These are phyloP conservation scores for Lentithecium fluviatile DNA, from an alignment of 495 filamentous ascomycete genomes.

Conservation along the genomic window DNA sequence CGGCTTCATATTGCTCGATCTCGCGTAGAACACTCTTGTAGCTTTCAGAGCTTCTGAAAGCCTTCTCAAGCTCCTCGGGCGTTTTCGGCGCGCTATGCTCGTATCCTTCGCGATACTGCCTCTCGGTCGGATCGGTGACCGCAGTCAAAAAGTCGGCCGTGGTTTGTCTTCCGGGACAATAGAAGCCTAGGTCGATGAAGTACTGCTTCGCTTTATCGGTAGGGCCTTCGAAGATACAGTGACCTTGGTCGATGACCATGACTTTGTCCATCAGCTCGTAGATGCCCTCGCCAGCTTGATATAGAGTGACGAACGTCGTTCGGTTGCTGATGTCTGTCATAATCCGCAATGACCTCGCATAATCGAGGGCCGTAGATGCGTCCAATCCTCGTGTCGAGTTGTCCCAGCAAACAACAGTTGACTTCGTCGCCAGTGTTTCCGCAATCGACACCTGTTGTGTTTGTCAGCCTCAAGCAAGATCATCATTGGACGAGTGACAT, in stretches of 20 bases:
- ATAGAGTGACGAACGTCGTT: slow-evolving; percentile 79
- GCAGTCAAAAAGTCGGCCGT: slow-evolving; percentile 75
- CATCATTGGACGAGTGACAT: background rate
- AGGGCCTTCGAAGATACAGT: slow-evolving; percentile 65
- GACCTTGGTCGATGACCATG: slow-evolving; percentile 63
- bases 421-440: slow-evolving; percentile 66
- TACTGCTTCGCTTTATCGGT: slow-evolving; percentile 64
- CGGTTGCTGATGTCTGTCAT: slow-evolving; percentile 81
- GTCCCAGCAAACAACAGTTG: slow-evolving; percentile 64
- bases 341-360: slow-evolving; percentile 71
- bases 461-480: slow-evolving; percentile 39
- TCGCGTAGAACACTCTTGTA: slow-evolving; percentile 57
- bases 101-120: slow-evolving; percentile 62
- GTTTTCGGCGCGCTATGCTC: slow-evolving; percentile 64
- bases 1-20: slow-evolving; percentile 59
- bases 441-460: slow-evolving; percentile 57
- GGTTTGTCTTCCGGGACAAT: slow-evolving; percentile 65
- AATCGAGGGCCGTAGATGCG: slow-evolving; percentile 76
- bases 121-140: slow-evolving; percentile 71
- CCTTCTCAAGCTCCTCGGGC: slow-evolving; percentile 59
- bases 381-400: slow-evolving; percentile 83
- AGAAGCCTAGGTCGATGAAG: slow-evolving; percentile 67
- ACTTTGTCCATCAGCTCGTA: slow-evolving; percentile 82
- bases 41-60: slow-evolving; percentile 54
- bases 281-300: slow-evolving; percentile 80